Evolutionary conservation across 441 rosid genomes (phyloP).

Genomic region (Erodium chrysanthum): DNA sequence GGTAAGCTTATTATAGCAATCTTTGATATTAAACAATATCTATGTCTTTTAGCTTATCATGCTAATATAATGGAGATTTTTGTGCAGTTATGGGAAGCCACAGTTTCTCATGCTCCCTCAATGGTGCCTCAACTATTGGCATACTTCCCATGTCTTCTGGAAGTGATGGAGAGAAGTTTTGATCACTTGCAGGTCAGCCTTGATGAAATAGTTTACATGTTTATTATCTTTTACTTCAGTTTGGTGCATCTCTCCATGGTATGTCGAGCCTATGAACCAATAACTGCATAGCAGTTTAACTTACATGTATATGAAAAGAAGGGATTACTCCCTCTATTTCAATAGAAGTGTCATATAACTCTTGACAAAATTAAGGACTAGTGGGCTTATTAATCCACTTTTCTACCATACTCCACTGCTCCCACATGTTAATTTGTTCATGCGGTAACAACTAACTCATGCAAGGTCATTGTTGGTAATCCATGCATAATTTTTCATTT

Average conservation of each 20-base stretch:
- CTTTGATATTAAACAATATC: conserved; percentile 16
- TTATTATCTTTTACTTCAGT: neutral
- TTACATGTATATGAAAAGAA: neutral
- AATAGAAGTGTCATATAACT: neutral
- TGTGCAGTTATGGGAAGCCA: conserved; percentile 92
- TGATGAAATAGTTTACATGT: neutral
- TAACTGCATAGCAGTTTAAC: neutral
- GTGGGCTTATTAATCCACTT: neutral
- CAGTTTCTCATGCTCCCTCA: conserved; percentile 78
- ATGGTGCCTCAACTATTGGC: conserved; percentile 81
- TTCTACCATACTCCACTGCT: neutral
- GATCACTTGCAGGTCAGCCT: conserved; percentile 82
- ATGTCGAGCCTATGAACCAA: neutral
- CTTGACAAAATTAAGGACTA: neutral
- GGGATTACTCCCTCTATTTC: neutral
- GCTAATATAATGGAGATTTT: conserved; percentile 17
- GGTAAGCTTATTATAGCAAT: conserved; percentile 35
- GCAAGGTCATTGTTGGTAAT: neutral
- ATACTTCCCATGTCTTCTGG: conserved; percentile 69
- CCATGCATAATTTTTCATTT: neutral
- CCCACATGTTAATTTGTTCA: neutral
- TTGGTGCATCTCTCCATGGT: neutral
- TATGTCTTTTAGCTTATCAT: conserved; percentile 16
- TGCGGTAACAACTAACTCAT: neutral
- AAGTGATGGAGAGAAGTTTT: conserved; percentile 80